These are phyloP conservation scores for Phoma herbarum DNA, from an alignment of 2,329 filamentous ascomycete genomes.

Conservation along the genomic window DNA sequence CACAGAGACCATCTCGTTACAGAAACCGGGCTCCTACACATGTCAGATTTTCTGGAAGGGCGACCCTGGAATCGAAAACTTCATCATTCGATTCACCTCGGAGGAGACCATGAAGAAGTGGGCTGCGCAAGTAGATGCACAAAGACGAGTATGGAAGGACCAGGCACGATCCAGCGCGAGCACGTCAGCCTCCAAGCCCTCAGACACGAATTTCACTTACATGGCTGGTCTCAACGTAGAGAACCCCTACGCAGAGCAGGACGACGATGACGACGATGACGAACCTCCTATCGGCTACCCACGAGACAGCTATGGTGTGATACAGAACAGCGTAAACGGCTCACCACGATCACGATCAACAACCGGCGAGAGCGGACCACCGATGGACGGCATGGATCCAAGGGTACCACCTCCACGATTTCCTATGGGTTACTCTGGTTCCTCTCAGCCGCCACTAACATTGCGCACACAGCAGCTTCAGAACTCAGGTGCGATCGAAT, in stretches of 20 bases:
- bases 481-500: conserved; percentile 75
- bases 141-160: conserved; percentile 66
- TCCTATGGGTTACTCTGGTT: conserved; percentile 64
- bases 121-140: conserved; percentile 79
- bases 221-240: conserved; percentile 75
- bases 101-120: conserved; percentile 95
- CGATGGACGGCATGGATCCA: conserved; percentile 53
- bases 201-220: conserved; percentile 80
- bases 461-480: conserved; percentile 73
- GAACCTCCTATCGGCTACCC: conserved; percentile 52
- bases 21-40: conserved; percentile 89
- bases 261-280: conserved; percentile 64
- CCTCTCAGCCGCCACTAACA: conserved; percentile 65
- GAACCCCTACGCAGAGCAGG: conserved; percentile 80
- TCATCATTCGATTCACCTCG: conserved; percentile 90
- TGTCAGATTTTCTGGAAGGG: conserved; percentile 99
- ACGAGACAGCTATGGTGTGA: conserved; percentile 61
- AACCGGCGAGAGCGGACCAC: conserved; percentile 74
- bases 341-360: conserved; percentile 79
- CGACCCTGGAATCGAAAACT: conserved; percentile 93
- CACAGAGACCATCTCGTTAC: conserved; percentile 87
- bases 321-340: conserved; percentile 75
- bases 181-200: conserved; percentile 61
- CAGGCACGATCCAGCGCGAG: conserved; percentile 61
- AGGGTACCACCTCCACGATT: conserved; percentile 75